phyloP scores from a whole-genome alignment of 768 basidiomycete species.

The Rickenella mellea region DNA sequence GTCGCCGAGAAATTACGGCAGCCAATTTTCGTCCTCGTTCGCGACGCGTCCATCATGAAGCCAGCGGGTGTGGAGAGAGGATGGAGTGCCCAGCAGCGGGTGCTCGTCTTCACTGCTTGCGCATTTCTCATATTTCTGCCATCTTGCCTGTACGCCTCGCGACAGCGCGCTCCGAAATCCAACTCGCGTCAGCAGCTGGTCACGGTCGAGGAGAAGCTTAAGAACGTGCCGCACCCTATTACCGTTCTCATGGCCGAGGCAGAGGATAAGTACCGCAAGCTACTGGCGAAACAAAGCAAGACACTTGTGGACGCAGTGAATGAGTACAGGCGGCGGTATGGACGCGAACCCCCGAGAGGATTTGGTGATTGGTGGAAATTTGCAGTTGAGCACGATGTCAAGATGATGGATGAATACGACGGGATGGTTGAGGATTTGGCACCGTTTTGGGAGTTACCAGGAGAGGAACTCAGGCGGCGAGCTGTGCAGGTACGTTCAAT shows the following conservation, averaged over 20 bases:
- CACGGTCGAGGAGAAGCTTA: too few species aligned
- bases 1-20: too few species aligned
- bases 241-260: slow-evolving; percentile 33
- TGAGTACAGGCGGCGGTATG: slow-evolving; percentile 33
- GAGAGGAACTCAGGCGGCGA: slow-evolving; percentile 27
- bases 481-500: slow-evolving; percentile 14
- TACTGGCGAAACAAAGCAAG: slow-evolving; percentile 30
- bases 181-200: too few species aligned
- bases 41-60: too few species aligned
- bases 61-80: too few species aligned
- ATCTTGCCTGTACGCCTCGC: too few species aligned
- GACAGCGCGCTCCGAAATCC: too few species aligned
- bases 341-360: slow-evolving; percentile 29
- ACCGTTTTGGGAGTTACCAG: slow-evolving; percentile 31
- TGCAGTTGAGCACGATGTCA: slow-evolving; percentile 29
- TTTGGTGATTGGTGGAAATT: slow-evolving; percentile 38
- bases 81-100: too few species aligned
- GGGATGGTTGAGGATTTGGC: slow-evolving; percentile 25
- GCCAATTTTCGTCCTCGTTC: too few species aligned
- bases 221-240: too few species aligned
- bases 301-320: slow-evolving; percentile 31
- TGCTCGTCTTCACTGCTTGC: too few species aligned
- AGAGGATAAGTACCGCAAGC: slow-evolving; percentile 28
- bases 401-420: slow-evolving; percentile 37
- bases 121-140: too few species aligned